Percentiles rank a stretch among this genome's conserved stretches.
These are phyloP conservation scores for Senecio squalidus DNA, from an alignment of 140 eudicot species.

Conservation along the genomic window DNA sequence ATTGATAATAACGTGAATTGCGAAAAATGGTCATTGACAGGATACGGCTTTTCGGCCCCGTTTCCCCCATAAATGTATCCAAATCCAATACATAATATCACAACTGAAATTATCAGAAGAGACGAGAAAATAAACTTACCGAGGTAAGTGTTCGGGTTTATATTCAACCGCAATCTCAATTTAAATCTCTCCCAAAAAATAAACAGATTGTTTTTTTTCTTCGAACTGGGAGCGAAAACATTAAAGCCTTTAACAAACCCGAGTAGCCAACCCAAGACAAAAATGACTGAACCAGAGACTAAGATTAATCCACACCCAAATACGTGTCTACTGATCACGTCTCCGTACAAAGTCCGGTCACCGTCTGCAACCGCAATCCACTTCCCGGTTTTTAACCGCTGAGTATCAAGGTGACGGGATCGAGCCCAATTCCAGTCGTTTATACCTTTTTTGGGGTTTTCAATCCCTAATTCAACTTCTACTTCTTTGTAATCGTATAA, in stretches of 20 bases:
- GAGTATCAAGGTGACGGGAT: constrained; percentile 69
- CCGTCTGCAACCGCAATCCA: constrained; percentile 88
- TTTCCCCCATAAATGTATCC: constrained; percentile 64
- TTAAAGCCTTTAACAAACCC: constrained; percentile 55
- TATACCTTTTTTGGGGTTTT: constrained; percentile 52
- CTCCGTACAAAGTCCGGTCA: constrained; percentile 67
- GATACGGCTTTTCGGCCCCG: constrained; percentile 75
- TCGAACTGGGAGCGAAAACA: constrained; percentile 43
- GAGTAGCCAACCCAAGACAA: constrained; percentile 48
- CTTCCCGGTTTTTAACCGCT: constrained; percentile 52
- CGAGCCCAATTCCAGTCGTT: constrained; percentile 88
- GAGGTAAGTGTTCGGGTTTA: constrained; percentile 41
- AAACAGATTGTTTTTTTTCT: constrained; percentile 46
- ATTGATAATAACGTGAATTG: constrained; percentile 78
- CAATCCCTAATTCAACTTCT: constrained; percentile 52
- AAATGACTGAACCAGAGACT: constrained; percentile 33
- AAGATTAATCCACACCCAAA: constrained; percentile 59
- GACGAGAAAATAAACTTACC: constrained; percentile 41
- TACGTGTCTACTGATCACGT: constrained; percentile 41
- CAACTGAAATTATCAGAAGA: constrained; percentile 26
- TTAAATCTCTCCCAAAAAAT: constrained; percentile 56
- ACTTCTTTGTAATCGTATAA: constrained; percentile 50
- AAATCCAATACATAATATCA: constrained; percentile 49
- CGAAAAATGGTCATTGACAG: constrained; percentile 47
- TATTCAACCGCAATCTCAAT: constrained; percentile 41